These are phyloP conservation scores for Parmales sp. DNA, from an alignment of 108 stramenopile species.

Conservation along the genomic window DNA sequence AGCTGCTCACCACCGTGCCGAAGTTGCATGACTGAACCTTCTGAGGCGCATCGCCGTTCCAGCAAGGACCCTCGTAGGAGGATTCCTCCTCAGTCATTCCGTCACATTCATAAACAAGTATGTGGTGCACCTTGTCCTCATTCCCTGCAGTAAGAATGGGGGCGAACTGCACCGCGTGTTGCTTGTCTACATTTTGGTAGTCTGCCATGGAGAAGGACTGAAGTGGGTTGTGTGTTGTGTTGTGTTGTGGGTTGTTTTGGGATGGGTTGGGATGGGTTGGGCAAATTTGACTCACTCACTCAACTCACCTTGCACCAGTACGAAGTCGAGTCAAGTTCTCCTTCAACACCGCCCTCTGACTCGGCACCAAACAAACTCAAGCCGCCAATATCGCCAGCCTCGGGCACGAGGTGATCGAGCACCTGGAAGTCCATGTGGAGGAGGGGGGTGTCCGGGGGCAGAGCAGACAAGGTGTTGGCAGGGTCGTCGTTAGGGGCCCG, in stretches of 20 bases:
- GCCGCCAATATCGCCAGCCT: background rate
- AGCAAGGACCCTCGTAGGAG: background rate
- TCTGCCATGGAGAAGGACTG: background rate
- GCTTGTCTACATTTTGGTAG: too few relatives aligned
- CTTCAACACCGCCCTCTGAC: background rate
- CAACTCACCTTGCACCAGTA: conserved; percentile 1
- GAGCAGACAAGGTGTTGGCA: too few relatives aligned
- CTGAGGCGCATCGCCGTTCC: background rate
- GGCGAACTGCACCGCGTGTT: background rate
- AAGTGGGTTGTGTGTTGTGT: background rate
- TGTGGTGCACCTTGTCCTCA: background rate
- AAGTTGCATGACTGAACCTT: background rate
- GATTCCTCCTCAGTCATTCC: background rate
- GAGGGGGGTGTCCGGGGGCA: background rate
- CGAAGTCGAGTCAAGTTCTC: background rate
- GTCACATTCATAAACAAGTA: background rate
- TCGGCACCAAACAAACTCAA: background rate
- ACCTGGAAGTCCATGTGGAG: background rate
- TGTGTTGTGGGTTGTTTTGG: background rate
- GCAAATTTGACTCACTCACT: too few relatives aligned
- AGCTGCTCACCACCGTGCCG: background rate
- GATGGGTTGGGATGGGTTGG: background rate
- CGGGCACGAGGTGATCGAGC: background rate
- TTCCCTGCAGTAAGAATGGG: background rate
- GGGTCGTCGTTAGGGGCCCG: too few relatives aligned